Conservation (phyloP, 345 rosid genomes). For the Linum tenue region DNA sequence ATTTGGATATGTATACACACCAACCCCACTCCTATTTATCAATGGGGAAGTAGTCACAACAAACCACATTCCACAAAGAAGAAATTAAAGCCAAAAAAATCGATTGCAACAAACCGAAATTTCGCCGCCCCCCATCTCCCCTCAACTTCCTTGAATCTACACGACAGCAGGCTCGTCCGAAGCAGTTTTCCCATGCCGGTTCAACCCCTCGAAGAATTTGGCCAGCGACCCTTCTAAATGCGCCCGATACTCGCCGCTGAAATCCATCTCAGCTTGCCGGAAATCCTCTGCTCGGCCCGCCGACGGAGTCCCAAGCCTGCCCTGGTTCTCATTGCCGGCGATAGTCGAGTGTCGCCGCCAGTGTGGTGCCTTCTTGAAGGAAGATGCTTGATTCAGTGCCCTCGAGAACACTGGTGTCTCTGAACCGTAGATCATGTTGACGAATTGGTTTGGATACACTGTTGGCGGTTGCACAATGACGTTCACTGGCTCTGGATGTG, state of each 20-base stretch:
- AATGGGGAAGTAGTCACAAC: too few relatives aligned
- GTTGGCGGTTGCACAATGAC: background rate
- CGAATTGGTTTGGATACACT: constrained; percentile 4
- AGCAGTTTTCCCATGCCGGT: background rate
- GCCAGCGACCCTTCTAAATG: constrained; percentile 19
- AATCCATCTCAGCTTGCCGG: background rate
- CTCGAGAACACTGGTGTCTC: background rate
- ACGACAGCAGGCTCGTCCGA: background rate
- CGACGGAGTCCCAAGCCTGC: too few relatives aligned
- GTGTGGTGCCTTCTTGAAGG: background rate
- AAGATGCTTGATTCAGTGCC: background rate
- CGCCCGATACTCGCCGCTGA: constrained; percentile 16
- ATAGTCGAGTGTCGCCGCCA: background rate
- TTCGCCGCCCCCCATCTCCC: too few relatives aligned
- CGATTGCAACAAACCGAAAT: too few relatives aligned
- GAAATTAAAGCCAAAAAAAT: too few relatives aligned
- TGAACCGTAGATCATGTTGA: constrained; percentile 6
- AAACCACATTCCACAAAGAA: too few relatives aligned
- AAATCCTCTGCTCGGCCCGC: background rate
- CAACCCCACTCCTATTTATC: too few relatives aligned
- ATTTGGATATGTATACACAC: too few relatives aligned
- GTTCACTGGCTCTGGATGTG: background rate
- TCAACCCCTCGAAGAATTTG: constrained; percentile 15
- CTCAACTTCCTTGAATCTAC: too few relatives aligned
- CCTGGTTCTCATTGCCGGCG: background rate